Percentiles rank a stretch among this genome's conserved stretches.
These are phyloP conservation scores for Patellifolia procumbens DNA, from an alignment of 179 eudicot genomes.

Conservation along the genomic window DNA sequence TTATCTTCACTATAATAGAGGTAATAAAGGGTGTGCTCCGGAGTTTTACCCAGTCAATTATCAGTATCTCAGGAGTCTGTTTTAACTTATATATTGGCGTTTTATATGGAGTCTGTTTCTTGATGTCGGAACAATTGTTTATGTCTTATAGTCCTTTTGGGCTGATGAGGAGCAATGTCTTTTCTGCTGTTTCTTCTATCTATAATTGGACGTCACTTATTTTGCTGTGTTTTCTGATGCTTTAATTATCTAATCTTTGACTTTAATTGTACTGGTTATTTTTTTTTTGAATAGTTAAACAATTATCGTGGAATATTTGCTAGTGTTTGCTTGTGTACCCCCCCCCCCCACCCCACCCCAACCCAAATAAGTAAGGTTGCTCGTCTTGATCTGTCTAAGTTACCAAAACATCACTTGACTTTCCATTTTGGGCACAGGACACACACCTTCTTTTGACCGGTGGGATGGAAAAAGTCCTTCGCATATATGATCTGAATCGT, in stretches of 20 bases:
- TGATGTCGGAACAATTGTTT: neutral
- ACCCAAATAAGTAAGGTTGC: neutral
- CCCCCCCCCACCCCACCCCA: neutral
- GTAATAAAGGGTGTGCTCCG: neutral
- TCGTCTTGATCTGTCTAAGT: neutral
- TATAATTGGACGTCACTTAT: neutral
- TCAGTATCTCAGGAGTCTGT: neutral
- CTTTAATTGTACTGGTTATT: neutral
- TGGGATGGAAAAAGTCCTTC: slow-evolving; percentile 86
- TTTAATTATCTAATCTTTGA: neutral
- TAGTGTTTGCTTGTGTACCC: neutral
- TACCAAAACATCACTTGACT: neutral
- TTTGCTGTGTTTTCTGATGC: neutral
- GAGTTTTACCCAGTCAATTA: neutral
- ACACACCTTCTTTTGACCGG: slow-evolving; percentile 74
- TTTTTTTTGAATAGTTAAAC: neutral
- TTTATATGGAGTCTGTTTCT: neutral
- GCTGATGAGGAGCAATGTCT: neutral
- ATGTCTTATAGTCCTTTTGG: neutral
- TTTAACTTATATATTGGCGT: no score
- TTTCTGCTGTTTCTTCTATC: neutral
- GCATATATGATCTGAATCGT: slow-evolving; percentile 80
- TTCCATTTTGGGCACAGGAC: slow-evolving; percentile 47
- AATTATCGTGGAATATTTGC: neutral
- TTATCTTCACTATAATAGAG: neutral